Percentiles rank a stretch among this genome's conserved stretches.
These are phyloP conservation scores for Lagerstroemia speciosa DNA, from an alignment of 345 rosid genomes.

Conservation along the genomic window DNA sequence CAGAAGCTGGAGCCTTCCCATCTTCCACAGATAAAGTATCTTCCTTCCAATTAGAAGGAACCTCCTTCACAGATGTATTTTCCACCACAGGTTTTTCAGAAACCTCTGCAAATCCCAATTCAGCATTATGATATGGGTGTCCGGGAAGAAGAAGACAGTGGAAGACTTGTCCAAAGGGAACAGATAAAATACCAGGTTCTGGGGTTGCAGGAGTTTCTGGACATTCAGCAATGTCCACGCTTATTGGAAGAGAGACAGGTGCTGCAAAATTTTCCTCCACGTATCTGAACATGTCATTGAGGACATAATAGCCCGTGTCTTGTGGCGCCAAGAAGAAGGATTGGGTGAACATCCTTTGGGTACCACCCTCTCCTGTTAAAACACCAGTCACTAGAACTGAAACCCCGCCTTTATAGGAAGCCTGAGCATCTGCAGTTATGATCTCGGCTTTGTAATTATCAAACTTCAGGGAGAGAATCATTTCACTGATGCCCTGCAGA, in stretches of 20 bases:
- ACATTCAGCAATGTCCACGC: conserved; percentile 13
- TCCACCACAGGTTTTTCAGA: conserved; percentile 12
- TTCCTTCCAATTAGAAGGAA: conserved; percentile 12
- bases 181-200: conserved; percentile 26
- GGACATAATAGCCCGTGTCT: conserved; percentile 53
- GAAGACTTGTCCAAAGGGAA: conserved; percentile 15
- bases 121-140: neutral
- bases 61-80: neutral
- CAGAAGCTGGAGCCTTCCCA: neutral
- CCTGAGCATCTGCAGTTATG: conserved; percentile 53
- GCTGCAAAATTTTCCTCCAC: conserved; percentile 28
- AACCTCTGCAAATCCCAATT: conserved; percentile 18
- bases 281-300: conserved; percentile 62
- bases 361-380: conserved; percentile 37
- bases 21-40: conserved; percentile 11
- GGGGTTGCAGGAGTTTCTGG: conserved; percentile 18
- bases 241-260: conserved; percentile 7
- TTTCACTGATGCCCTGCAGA: conserved; percentile 56
- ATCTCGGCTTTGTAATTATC: conserved; percentile 45
- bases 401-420: conserved; percentile 38
- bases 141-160: neutral
- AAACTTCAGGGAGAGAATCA: conserved; percentile 46
- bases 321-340: conserved; percentile 69
- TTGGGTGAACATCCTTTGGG: conserved; percentile 42
- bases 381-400: conserved; percentile 61